These are phyloP conservation scores for Cyclotella cryptica DNA, from an alignment of 108 stramenopile species.

Conservation along the genomic window DNA sequence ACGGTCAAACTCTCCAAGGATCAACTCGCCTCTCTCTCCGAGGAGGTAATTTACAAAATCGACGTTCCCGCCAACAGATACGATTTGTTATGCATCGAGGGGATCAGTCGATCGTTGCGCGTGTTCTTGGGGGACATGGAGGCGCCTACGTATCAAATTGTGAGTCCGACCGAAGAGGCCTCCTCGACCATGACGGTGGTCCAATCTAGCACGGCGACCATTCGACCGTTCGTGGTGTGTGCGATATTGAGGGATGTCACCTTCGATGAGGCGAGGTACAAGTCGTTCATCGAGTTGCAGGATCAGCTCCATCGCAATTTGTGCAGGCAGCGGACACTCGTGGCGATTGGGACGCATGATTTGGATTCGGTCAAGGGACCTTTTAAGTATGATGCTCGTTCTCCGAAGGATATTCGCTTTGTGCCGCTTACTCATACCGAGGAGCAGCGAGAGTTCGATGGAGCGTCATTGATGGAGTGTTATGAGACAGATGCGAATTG, in stretches of 20 bases:
- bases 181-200: conserved; percentile 79
- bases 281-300: conserved; percentile 99
- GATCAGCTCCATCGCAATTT: conserved; percentile 99
- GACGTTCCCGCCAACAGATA: conserved; percentile 99
- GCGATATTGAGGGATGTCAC: conserved; percentile 94
- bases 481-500: conserved; percentile 91
- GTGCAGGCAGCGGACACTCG: conserved; percentile 96
- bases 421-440: conserved; percentile 92
- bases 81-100: conserved; percentile 98
- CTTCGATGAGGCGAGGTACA: conserved; percentile 89
- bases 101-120: conserved; percentile 90
- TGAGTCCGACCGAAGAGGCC: conserved; percentile 30
- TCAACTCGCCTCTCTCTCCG: conserved; percentile 61
- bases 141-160: conserved; percentile 71
- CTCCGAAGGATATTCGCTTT: conserved; percentile 90
- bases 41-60: conserved; percentile 95
- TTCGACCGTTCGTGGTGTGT: conserved; percentile 98
- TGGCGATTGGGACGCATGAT: conserved; percentile 99
- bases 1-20: conserved; percentile 68
- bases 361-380: conserved; percentile 92
- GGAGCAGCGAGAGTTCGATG: conserved; percentile 69
- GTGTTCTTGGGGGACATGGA: conserved; percentile 93
- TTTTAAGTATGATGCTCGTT: conserved; percentile 91
- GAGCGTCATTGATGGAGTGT: conserved; percentile 70
- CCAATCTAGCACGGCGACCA: conserved; percentile 75